A percentile compares a stretch with the other conserved stretches of the same genome.
phyloP scores from a whole-genome alignment of 179 eudicot species.

The Actinidia polygama region DNA sequence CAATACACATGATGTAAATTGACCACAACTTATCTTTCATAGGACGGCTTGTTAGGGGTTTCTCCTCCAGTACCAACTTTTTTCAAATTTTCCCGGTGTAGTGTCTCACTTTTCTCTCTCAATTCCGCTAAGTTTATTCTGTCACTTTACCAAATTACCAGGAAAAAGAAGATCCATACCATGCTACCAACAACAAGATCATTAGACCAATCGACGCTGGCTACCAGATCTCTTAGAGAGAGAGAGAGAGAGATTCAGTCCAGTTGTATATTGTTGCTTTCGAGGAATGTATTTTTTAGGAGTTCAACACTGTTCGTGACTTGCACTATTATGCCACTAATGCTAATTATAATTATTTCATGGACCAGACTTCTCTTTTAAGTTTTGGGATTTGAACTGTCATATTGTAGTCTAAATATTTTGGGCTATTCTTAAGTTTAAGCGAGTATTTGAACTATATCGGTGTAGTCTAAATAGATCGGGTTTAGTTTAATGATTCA shows the following conservation, averaged over 20 bases:
- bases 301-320: conserved; percentile 31
- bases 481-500: too few relatives aligned
- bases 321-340: not conserved
- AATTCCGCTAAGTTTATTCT: conserved; percentile 23
- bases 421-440: too few relatives aligned
- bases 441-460: too few relatives aligned
- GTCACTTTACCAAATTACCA: conserved; percentile 34
- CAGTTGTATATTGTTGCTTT: conserved; percentile 51
- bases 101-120: conserved; percentile 30
- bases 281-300: conserved; percentile 37
- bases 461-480: too few relatives aligned
- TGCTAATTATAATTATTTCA: too few relatives aligned
- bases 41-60: conserved; percentile 24
- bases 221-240: not conserved
- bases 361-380: too few relatives aligned
- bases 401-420: too few relatives aligned
- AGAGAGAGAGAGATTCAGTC: conserved; percentile 27
- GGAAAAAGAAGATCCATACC: conserved; percentile 24
- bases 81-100: conserved; percentile 18
- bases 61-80: conserved; percentile 16
- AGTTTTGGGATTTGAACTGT: too few relatives aligned
- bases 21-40: conserved; percentile 31
- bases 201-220: conserved; percentile 21
- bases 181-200: conserved; percentile 23
- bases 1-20: conserved; percentile 23